Conservation (phyloP, 2,329 filamentous ascomycete genomes). For the Emergomyces orientalis region DNA sequence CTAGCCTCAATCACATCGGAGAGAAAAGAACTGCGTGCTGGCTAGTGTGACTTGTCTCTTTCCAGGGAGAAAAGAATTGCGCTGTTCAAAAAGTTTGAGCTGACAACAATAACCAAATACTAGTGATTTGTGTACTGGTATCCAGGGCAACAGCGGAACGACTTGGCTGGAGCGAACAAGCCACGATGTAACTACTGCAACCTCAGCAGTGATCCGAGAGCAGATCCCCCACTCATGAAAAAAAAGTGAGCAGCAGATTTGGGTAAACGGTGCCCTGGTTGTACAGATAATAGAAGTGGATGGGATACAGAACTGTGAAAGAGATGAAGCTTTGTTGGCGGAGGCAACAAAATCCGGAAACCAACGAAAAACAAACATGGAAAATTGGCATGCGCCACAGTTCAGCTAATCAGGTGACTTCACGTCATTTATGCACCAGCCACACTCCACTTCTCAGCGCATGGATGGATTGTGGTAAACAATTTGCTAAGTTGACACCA, state of each 20-base stretch:
- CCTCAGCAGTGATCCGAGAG: not conserved
- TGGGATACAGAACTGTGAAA: not conserved
- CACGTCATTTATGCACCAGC: not conserved
- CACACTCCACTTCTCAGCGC: not conserved
- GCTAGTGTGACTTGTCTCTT: not conserved
- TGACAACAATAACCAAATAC: not conserved
- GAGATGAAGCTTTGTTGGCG: not conserved
- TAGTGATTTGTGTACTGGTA: constrained; percentile 20
- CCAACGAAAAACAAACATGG: not conserved
- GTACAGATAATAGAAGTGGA: not conserved
- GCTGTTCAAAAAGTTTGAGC: not conserved
- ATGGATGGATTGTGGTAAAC: not conserved
- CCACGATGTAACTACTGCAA: not conserved
- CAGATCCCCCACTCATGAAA: not conserved
- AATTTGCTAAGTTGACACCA: not conserved
- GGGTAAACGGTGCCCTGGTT: not conserved
- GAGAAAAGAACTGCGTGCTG: not conserved
- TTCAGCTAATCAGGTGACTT: not conserved
- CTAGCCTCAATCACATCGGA: not conserved
- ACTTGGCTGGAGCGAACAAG: not conserved
- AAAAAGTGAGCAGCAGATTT: not conserved
- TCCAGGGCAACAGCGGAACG: constrained; percentile 29
- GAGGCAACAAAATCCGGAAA: not conserved
- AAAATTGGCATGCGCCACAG: not conserved
- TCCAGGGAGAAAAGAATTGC: not conserved